phyloP scores from a whole-genome alignment of 2,329 filamentous ascomycete species.

The Phialophora verrucosa region DNA sequence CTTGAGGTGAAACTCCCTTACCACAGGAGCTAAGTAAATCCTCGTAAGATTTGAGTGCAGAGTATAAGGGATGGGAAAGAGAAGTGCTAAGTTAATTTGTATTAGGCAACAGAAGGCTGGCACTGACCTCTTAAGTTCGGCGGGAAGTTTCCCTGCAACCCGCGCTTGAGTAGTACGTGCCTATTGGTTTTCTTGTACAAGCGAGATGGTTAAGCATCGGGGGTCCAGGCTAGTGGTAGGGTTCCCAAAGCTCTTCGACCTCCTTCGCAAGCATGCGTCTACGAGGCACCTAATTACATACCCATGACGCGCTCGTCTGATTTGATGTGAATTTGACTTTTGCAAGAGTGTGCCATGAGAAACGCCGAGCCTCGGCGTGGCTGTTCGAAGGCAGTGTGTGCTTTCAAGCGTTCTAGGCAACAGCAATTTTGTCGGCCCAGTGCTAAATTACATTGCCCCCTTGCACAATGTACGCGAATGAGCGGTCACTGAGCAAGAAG shows the following conservation, averaged over 20 bases:
- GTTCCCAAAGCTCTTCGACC: background rate
- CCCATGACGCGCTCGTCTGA: background rate
- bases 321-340: background rate
- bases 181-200: background rate
- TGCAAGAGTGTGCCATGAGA: background rate
- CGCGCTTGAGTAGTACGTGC: background rate
- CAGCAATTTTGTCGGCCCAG: background rate
- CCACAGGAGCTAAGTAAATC: too few relatives aligned
- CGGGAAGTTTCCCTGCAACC: too few relatives aligned
- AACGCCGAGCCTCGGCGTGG: background rate
- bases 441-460: background rate
- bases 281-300: background rate
- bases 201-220: background rate
- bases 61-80: too few relatives aligned
- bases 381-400: background rate
- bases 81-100: too few relatives aligned
- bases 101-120: too few relatives aligned
- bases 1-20: background rate
- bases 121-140: too few relatives aligned
- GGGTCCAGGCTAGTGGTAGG: constrained; percentile 5
- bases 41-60: too few relatives aligned
- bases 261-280: background rate
- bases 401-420: constrained; percentile 2
- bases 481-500: background rate
- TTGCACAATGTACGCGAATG: background rate